Base-by-base conservation (phyloP, 441 rosid species). In the Macaranga tanarius region DNA sequence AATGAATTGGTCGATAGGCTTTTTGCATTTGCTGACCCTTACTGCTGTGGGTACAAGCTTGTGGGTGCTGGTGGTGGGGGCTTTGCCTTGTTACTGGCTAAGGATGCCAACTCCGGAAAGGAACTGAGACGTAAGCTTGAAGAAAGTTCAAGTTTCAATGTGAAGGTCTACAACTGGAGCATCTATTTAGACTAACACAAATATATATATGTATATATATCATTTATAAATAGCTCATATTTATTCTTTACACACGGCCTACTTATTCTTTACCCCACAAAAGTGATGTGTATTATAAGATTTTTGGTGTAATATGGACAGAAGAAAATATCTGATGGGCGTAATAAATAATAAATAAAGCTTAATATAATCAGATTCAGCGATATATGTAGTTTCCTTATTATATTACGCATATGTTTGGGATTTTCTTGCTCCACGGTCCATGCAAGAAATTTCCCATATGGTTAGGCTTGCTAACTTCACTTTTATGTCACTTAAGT, bases 1-100 rank as follows among this genome's bases (percentile, higher is more conserved):
- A 92, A 92, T 54, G 90, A 92, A 74, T 80, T 86, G 66, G 99
- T 95, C 17, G 97, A 95, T 60, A 79, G 78, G 72, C 90, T 95
- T 4, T 95, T 95, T 28, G 83, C 82, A 1, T 79, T 83, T 77
- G 82, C 92, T 4, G 86, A 88, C 31, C 89, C 93, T 15, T 92
- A 83, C 85, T 85, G 98, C 84, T 82, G 91, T 54, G 99, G 97
- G 52, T 92, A 86, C 86, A 91, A 95, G 87, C 97, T 92, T 3
- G 97, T 95, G 1, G 99, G 98, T 64, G 99, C 97, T 0, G 97
- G 99, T 44, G 97, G 97, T 7, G 97, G 97, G 34, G 99, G 97
- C 40, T 95, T 92, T 57, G 92, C 90, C 13, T 76, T 95, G 77
- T 77, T 95, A 48, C 88, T 92, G 1, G 87, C 91, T 48, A 92